phyloP scores from a whole-genome alignment of 1,139 yeast genomes.

The Diutina neorugosa region DNA sequence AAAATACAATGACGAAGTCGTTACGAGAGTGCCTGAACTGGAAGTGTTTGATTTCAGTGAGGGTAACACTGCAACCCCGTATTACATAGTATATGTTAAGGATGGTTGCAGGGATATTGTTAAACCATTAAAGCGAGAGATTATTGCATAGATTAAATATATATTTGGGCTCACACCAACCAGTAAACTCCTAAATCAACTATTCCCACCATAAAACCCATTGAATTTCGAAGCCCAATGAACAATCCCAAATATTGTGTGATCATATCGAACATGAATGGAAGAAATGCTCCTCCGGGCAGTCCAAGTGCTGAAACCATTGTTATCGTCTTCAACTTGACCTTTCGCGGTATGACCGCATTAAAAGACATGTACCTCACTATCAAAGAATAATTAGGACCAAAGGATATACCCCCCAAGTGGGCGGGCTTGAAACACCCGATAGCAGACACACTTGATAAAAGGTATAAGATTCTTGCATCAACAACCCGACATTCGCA shows the following conservation, averaged over 20 bases:
- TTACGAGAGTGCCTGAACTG: conserved; percentile 60
- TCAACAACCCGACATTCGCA: too few relatives aligned
- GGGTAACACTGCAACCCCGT: conserved; percentile 84
- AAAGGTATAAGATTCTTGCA: too few relatives aligned
- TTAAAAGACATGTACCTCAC: conserved; percentile 10
- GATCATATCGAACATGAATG: conserved; percentile 42
- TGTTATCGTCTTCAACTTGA: conserved; percentile 39
- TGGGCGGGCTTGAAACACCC: conserved; percentile 33
- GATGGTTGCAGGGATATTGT: conserved; percentile 48
- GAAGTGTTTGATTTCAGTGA: conserved; percentile 70
- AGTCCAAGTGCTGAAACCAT: conserved; percentile 50
- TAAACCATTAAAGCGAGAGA: conserved; percentile 42
- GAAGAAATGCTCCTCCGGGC: conserved; percentile 48
- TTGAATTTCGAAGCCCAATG: conserved; percentile 43
- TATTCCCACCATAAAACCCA: conserved; percentile 24
- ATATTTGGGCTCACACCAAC: too few relatives aligned
- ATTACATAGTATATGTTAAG: conserved; percentile 73
- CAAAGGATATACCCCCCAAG: conserved; percentile 37
- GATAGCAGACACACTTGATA: conserved; percentile 27
- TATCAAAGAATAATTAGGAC: conserved; percentile 47
- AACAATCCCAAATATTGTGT: conserved; percentile 38
- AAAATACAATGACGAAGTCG: conserved; percentile 86
- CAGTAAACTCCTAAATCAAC: too few relatives aligned
- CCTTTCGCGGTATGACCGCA: conserved; percentile 36
- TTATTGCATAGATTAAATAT: background rate